Conservation (phyloP, 2,329 filamentous ascomycete species). For the Ustilaginoidea virens region DNA sequence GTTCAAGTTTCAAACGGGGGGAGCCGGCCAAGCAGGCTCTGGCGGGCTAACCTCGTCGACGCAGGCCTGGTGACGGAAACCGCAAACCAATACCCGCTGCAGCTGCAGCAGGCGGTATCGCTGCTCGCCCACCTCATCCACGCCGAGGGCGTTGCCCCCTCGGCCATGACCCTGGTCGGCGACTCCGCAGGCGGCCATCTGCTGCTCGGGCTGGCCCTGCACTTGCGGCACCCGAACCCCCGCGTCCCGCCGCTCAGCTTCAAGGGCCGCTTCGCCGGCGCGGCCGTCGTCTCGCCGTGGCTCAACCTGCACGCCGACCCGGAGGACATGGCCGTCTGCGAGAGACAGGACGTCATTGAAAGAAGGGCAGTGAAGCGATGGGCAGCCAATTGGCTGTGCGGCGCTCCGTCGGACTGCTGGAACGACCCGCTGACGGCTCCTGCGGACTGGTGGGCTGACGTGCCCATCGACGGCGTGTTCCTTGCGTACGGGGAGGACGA, state of each 20-base stretch:
- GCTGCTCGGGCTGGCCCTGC: slow-evolving; percentile 2
- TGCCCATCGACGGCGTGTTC: slow-evolving; percentile 3
- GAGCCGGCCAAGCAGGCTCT: too few relatives aligned
- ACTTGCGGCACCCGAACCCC: slow-evolving; percentile 3
- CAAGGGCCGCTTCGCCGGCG: slow-evolving; percentile 1
- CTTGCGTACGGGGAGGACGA: slow-evolving; percentile 3
- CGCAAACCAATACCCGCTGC: slow-evolving; percentile 3
- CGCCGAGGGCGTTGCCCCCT: neutral
- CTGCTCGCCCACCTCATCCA: slow-evolving; percentile 2
- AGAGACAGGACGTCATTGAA: slow-evolving; percentile 1
- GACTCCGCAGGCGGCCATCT: slow-evolving; percentile 5
- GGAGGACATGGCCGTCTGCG: neutral
- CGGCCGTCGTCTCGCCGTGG: slow-evolving; percentile 4
- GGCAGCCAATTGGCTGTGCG: slow-evolving; percentile 1
- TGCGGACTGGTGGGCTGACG: slow-evolving; percentile 2
- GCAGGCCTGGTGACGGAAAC: slow-evolving; percentile 1
- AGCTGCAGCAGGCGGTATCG: slow-evolving; percentile 3
- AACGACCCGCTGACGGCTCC: slow-evolving; percentile 5
- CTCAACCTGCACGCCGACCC: slow-evolving; percentile 1
- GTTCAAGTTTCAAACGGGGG: neutral
- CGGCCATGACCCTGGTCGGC: slow-evolving; percentile 3
- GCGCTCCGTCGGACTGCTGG: slow-evolving; percentile 2
- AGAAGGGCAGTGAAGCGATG: neutral
- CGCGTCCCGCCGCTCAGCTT: neutral
- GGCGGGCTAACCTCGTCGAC: neutral